Percentiles rank a stretch among this genome's conserved stretches.
Conservation (phyloP, 2,329 filamentous ascomycete genomes). For the Aspergillus oerlinghausenensis region DNA sequence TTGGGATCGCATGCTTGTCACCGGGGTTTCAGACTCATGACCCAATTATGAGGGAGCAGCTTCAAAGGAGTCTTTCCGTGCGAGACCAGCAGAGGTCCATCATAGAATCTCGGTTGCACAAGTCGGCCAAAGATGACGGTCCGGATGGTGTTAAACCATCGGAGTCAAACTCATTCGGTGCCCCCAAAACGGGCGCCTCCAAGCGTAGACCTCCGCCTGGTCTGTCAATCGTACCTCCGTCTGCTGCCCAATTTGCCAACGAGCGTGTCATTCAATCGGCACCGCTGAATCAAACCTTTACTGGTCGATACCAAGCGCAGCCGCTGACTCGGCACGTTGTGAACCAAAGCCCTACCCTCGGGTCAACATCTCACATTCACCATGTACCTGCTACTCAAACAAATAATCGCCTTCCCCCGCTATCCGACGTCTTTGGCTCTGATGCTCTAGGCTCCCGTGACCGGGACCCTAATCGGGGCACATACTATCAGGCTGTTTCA, state of each 20-base stretch:
- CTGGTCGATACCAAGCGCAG: conserved; percentile 75
- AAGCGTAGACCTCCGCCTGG: conserved; percentile 68
- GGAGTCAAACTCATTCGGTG: conserved; percentile 40
- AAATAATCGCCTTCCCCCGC: conserved; percentile 84
- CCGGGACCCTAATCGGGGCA: conserved; percentile 30
- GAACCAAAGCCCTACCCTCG: conserved; percentile 77
- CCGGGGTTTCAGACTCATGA: conserved; percentile 95
- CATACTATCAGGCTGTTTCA: conserved; percentile 51
- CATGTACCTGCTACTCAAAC: conserved; percentile 85
- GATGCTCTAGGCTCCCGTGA: conserved; percentile 58
- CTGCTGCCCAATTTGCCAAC: conserved; percentile 84
- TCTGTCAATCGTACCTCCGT: conserved; percentile 89
- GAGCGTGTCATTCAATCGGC: conserved; percentile 97
- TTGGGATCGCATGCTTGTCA: conserved; percentile 89
- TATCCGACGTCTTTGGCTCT: conserved; percentile 85
- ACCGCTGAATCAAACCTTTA: conserved; percentile 90
- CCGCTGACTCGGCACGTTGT: conserved; percentile 71
- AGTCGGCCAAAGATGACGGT: conserved; percentile 75
- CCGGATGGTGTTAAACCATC: conserved; percentile 55
- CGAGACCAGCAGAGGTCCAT: conserved; percentile 91
- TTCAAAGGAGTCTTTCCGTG: conserved; percentile 90
- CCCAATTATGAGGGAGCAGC: conserved; percentile 90
- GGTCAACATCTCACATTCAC: conserved; percentile 83
- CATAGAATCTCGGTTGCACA: conserved; percentile 86
- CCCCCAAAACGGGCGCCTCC: conserved; percentile 38